Base-by-base conservation (phyloP, 176 grass and related monocot species). In the Eragrostis nindensis region DNA sequence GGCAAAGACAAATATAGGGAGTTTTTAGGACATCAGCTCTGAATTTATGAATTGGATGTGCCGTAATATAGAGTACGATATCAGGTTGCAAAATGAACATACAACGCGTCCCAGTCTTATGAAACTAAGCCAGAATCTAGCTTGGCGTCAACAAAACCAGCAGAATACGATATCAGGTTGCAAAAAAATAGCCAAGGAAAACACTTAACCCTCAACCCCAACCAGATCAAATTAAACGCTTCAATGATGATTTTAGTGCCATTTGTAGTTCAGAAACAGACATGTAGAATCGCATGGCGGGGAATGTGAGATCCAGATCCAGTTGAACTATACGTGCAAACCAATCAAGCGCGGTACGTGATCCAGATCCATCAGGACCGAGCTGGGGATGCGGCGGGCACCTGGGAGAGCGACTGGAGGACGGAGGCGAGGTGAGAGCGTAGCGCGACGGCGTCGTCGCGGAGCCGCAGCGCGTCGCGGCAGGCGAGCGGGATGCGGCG, bases 401-500 rank as follows among this genome's bases (percentile, higher is more conserved):
- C 95, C 90, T 80, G 85, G 27, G 68, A 85, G 70, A 98, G 95
- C 30, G 90, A 87, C 22, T 75, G 75, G 60, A 94, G 83, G 68
- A 94, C 85, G 60, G 92, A 91, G 1, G 92, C 89, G 45, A 98
- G 85, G 56, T 89, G 83, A 36, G 92, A 78, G 57, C 95, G 90
- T 0, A 98, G 86, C 12, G 86, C 79, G 68, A 89, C 48, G 71
- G 95, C 95, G 78, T 98, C 95, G 52, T 98, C 95, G 42, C 92
- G 90, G 61, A 98, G 87, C 66, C 95, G 86, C 15, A 98, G 84
- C 59, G 91, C 92, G 66, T 98, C 95, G 29, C 95, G 90, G 80
- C 95, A 92, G 2, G 95, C 92, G 74, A 94, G 79, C 24, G 95
- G 95, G 62, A 98, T 86, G 48, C 95, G 91, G 82, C 96, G 93